Evolutionary conservation across 345 rosid genomes (phyloP).

Genomic region (Angophora floribunda): DNA sequence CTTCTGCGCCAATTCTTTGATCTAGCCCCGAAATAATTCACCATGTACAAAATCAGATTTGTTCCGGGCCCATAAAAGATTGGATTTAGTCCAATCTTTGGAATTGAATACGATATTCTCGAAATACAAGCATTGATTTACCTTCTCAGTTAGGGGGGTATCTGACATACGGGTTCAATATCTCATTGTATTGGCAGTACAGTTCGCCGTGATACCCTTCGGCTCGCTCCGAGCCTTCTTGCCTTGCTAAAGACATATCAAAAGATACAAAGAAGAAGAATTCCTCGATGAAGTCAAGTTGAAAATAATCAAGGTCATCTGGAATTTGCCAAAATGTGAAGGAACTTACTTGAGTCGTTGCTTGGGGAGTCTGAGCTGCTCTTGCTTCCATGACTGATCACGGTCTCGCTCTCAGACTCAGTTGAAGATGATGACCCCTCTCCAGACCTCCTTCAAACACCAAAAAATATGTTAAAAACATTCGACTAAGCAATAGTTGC

Average conservation of each 20-base stretch:
- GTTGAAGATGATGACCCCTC: background rate
- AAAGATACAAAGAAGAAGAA: background rate
- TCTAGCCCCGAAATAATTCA: background rate
- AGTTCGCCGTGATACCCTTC: background rate
- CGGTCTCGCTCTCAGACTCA: background rate
- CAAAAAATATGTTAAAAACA: background rate
- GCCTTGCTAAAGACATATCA: background rate
- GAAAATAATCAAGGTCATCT: background rate
- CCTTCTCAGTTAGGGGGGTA: constrained; percentile 8
- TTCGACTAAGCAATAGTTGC: background rate
- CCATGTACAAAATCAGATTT: background rate
- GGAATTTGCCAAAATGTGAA: background rate
- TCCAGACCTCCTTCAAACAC: background rate
- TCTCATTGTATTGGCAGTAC: constrained; percentile 19
- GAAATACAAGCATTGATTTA: background rate
- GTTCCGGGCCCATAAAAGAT: background rate
- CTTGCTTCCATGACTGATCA: background rate
- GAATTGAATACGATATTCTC: background rate
- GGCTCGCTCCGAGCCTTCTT: background rate
- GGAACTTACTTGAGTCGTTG: background rate
- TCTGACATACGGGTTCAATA: constrained; percentile 3
- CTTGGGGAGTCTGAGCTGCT: background rate
- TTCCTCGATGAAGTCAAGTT: background rate
- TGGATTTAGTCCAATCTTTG: background rate
- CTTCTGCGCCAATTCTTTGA: constrained; percentile 6